Conservation (phyloP, 2,329 filamentous ascomycete genomes). For the Taxawa tesnikishii region DNA sequence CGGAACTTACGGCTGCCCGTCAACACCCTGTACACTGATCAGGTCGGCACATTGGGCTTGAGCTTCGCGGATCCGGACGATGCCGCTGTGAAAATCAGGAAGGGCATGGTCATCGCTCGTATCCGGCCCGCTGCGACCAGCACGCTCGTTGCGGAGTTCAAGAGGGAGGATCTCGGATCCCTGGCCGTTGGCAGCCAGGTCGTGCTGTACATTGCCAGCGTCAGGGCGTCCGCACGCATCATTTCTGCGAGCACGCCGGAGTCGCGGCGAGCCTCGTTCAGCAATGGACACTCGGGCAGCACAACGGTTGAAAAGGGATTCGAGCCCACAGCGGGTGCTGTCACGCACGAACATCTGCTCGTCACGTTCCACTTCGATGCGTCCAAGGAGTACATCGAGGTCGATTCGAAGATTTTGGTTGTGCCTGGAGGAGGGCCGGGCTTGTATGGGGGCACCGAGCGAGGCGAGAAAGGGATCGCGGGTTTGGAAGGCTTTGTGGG, state of each 20-base stretch:
- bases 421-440: slow-evolving; percentile 59
- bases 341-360: slow-evolving; percentile 24
- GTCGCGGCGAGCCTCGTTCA: no score
- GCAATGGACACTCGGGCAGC: no score
- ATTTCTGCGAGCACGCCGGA: slow-evolving; percentile 28
- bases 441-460: slow-evolving; percentile 40
- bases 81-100: slow-evolving; percentile 36
- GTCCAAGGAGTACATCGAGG: slow-evolving; percentile 60
- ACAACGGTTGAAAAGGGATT: slow-evolving; percentile 24
- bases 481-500: slow-evolving; percentile 65
- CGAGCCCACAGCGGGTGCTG: slow-evolving; percentile 12
- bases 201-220: slow-evolving; percentile 78
- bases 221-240: slow-evolving; percentile 69
- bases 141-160: slow-evolving; percentile 53
- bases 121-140: slow-evolving; percentile 42
- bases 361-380: slow-evolving; percentile 58
- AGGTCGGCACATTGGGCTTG: slow-evolving; percentile 82
- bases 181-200: slow-evolving; percentile 57
- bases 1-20: slow-evolving; percentile 81
- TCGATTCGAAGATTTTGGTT: slow-evolving; percentile 57
- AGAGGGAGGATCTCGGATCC: slow-evolving; percentile 47
- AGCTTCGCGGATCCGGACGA: slow-evolving; percentile 40
- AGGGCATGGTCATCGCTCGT: slow-evolving; percentile 70
- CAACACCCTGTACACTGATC: slow-evolving; percentile 59
- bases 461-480: slow-evolving; percentile 34